Percentiles rank a stretch among this genome's conserved stretches.
Evolutionary conservation across 2,329 filamentous ascomycete species (phyloP).

Genomic region (Nemania serpens): DNA sequence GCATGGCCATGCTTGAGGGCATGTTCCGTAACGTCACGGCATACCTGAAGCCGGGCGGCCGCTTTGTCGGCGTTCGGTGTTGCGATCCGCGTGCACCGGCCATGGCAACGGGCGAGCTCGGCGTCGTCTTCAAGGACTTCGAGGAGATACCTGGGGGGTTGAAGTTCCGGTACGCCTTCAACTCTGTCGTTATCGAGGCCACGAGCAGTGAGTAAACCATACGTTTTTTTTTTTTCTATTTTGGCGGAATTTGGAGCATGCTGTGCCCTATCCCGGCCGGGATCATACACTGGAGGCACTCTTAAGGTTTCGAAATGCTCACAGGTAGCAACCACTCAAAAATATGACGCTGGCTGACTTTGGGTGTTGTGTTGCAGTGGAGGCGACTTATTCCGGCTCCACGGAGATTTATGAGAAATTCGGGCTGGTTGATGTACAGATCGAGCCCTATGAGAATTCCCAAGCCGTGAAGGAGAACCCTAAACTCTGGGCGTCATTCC

Average conservation of each 20-base stretch:
- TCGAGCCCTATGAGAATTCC: constrained; percentile 31
- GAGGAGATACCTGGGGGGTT: constrained; percentile 32
- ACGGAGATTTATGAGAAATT: constrained; percentile 33
- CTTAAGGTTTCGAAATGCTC: too few relatives aligned
- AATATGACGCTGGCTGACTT: too few relatives aligned
- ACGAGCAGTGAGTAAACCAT: constrained; percentile 12
- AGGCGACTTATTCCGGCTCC: constrained; percentile 30
- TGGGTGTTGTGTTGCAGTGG: constrained; percentile 13
- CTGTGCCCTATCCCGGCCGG: too few relatives aligned
- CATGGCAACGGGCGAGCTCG: constrained; percentile 24
- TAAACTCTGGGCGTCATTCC: constrained; percentile 34
- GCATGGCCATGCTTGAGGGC: constrained; percentile 31
- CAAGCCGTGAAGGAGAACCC: constrained; percentile 30
- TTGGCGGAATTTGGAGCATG: too few relatives aligned
- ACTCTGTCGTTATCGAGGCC: constrained; percentile 25
- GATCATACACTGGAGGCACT: too few relatives aligned
- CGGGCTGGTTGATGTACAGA: constrained; percentile 32
- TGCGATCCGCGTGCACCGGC: constrained; percentile 23
- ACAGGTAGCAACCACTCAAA: too few relatives aligned
- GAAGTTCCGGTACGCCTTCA: constrained; percentile 25
- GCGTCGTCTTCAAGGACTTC: constrained; percentile 24
- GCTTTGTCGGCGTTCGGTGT: constrained; percentile 36
- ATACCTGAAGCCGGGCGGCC: constrained; percentile 38
- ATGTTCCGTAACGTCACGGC: constrained; percentile 39
- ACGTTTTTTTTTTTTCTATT: too few relatives aligned